Base-by-base conservation (phyloP, 305 asterid species). In the Fraxinus paxiana region DNA sequence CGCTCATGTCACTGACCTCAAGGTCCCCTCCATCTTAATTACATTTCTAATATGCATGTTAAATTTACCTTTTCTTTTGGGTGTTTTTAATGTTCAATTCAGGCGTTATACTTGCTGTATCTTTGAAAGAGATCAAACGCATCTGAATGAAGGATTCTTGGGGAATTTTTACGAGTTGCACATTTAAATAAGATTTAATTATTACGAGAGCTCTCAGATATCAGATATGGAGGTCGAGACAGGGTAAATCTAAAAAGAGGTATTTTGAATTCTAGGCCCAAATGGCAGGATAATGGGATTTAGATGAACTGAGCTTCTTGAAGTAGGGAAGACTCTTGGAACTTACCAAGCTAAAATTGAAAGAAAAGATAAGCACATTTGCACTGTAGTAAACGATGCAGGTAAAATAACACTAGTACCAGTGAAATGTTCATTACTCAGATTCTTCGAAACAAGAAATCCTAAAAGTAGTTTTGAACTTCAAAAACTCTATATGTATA, bases 1-100 rank as follows among this genome's bases (percentile, higher is more conserved):
- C 82, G 90, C 93, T 33, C 87, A 87, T 81, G 79, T 95, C 80
- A 82, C 92, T 48, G 87, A 92, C 87, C 88, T 97, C 31, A 90
- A 92, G 97, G 98, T 91, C 51, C 38, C 77, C 8, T 65, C 78
- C 31, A 17, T 9, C 17, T 38, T 1, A 20, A 22, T 20, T 63
- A 80, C 18, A 46, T 33, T 33, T 13, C 5, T 8, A 31, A 7
- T 24, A 4, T 17, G 24, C 17, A 6, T 20, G 9, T 63, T 18
- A 24, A 28, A 41, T 65, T 41, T 2, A 30, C 35, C 81, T 3
- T 37, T 43, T 74, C 38, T 65, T 56, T 18, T 22, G 35, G 26
- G 2, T 74, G 28, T 54, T 73, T 77, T 37, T 15, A 15, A 17
- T 59, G 12, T 18, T 56, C 8, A 63, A 48, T 77, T 61, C 43